Base-by-base conservation (phyloP, 1,284 basidiomycete genomes). In the Baeospora myosura region DNA sequence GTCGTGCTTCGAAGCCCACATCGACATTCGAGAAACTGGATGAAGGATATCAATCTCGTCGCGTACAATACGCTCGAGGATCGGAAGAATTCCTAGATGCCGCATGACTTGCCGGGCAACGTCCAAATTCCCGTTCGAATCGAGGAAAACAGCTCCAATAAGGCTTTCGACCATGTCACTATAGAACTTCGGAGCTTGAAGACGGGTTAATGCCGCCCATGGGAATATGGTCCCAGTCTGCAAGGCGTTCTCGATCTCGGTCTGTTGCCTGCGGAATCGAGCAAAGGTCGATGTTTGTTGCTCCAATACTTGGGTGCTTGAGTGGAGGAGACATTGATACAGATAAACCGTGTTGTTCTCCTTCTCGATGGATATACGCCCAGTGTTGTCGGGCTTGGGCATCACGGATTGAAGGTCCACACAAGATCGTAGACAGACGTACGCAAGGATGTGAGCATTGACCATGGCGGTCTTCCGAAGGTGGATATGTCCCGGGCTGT, bases 81-180 rank as follows among this genome's bases (percentile, higher is more conserved):
- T 61, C 1, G 59, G 64, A 49, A 78, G 52, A 14, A 82, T 64
- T 2, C 82, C 82, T 24, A 86, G 55, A n/a, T 46, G 64, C 18
- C 59, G 48, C 33, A 90, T 68, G 0, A 89, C 68, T 0, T 49
- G 49, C 12, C 68, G 70, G 22, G 78, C 72, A 7, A 64, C 63
- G 12, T 72, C 67, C 26, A 92, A 63, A 44, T 78, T 58, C 14
- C 85, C 88, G 1, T 56, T 57, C 1, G 77, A 75, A 59, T 95
- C 91, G 25, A 91, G 69, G 50, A 81, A 87, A 8, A 89, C 78
- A 0, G 88, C 88, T 3, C 90, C 90, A 20, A 94, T 66, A 17
- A 91, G 53, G 40, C 83, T 83, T 63, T 95, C 90, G 22, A 91
- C 60, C 56, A 83, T 78, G 60, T 88, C 84, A 49, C 78, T 82